A percentile compares a stretch with the other conserved stretches of the same genome.
Evolutionary conservation across 2,329 filamentous ascomycete genomes (phyloP).

Genomic region (Cordyceps pruinosa): DNA sequence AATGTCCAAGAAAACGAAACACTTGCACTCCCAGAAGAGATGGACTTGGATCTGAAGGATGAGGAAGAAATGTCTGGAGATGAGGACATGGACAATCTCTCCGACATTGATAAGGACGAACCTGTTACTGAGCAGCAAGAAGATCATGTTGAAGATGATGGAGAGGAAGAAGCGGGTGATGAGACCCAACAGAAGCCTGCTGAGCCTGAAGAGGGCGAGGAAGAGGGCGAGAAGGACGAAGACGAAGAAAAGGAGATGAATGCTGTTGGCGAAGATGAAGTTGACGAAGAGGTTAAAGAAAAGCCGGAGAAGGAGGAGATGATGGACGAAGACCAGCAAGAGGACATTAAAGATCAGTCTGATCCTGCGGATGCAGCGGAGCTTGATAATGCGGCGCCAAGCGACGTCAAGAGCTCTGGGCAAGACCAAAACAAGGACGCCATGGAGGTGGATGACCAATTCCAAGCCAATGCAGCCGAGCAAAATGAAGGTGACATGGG

Average conservation of each 20-base stretch:
- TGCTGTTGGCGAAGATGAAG: conserved; percentile 29
- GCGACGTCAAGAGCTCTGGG: conserved; percentile 56
- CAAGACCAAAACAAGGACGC: conserved; percentile 59
- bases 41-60: conserved; percentile 76
- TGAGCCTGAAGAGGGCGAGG: conserved; percentile 18
- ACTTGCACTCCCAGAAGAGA: conserved; percentile 78
- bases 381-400: conserved; percentile 56
- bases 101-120: conserved; percentile 37
- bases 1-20: conserved; percentile 76
- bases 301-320: conserved; percentile 24
- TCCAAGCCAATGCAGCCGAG: conserved; percentile 54
- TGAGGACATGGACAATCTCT: conserved; percentile 53
- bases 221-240: conserved; percentile 34
- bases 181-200: conserved; percentile 26
- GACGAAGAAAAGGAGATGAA: conserved; percentile 47
- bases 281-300: conserved; percentile 23
- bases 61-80: conserved; percentile 50
- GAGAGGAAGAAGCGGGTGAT: conserved; percentile 33
- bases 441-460: conserved; percentile 54
- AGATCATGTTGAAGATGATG: conserved; percentile 29
- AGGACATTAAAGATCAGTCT: conserved; percentile 34
- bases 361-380: conserved; percentile 29
- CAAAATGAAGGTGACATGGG: conserved; percentile 61
- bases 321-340: conserved; percentile 28
- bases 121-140: conserved; percentile 30